These are phyloP conservation scores for Fagopyrum homotropicum DNA, from an alignment of 148 eudicot genomes.

Conservation along the genomic window DNA sequence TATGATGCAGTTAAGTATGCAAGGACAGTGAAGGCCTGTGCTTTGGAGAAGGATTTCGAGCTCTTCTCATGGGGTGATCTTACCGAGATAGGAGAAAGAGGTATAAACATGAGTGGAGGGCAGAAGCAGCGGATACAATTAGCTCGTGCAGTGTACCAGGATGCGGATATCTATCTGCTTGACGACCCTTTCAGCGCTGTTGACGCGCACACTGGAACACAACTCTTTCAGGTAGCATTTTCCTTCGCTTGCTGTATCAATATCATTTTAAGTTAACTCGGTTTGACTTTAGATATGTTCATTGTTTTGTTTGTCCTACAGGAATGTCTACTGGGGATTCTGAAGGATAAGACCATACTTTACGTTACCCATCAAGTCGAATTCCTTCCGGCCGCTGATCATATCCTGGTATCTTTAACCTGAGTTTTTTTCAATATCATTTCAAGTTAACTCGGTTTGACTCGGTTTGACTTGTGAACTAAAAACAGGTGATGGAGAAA, in stretches of 20 bases:
- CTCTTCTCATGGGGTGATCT: conserved; percentile 46
- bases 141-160: conserved; percentile 50
- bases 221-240: conserved; percentile 44
- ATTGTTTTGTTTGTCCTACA: conserved; percentile 18
- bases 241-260: background rate
- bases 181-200: conserved; percentile 73
- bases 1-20: conserved; percentile 40
- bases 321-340: conserved; percentile 88
- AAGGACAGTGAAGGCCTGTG: conserved; percentile 47
- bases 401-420: conserved; percentile 55
- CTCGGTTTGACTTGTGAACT: too few species aligned
- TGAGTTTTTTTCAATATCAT: background rate
- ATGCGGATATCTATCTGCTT: conserved; percentile 48
- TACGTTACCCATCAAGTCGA: conserved; percentile 96
- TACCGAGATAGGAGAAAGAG: conserved; percentile 54
- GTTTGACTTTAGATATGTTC: background rate
- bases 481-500: conserved; percentile 74
- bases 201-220: conserved; percentile 64
- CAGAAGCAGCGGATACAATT: conserved; percentile 62
- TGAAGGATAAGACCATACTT: conserved; percentile 72
- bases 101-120: conserved; percentile 66
- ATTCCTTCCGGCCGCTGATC: conserved; percentile 94
- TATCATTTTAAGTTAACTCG: background rate
- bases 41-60: conserved; percentile 48
- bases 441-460: background rate